Percentiles rank a stretch among this genome's conserved stretches.
Evolutionary conservation across 2,329 filamentous ascomycete genomes (phyloP).

Genomic region (Aureobasidium namibiae): DNA sequence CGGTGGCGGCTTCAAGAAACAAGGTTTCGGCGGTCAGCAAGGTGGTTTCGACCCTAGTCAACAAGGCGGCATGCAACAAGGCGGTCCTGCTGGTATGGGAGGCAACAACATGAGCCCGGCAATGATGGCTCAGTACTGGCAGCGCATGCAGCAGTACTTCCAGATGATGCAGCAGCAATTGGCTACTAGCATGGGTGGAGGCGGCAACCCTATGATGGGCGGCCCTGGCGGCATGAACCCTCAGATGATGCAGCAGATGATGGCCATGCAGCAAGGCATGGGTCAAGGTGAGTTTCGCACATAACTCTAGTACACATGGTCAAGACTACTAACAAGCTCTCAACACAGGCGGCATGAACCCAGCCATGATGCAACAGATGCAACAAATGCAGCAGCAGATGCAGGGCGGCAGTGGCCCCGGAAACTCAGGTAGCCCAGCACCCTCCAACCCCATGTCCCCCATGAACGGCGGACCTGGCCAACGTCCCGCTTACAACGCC

Average conservation of each 20-base stretch:
- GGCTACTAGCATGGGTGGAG: slow-evolving; percentile 35
- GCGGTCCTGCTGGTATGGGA: slow-evolving; percentile 19
- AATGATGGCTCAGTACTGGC: slow-evolving; percentile 97
- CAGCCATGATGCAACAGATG: slow-evolving; percentile 68
- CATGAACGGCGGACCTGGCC: slow-evolving; percentile 19
- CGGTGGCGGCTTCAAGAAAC: slow-evolving; percentile 33
- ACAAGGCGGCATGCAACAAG: slow-evolving; percentile 25
- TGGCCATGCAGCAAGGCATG: slow-evolving; percentile 26
- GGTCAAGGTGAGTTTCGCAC: slow-evolving; percentile 6
- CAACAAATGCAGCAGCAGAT: slow-evolving; percentile 61
- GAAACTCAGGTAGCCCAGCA: slow-evolving; percentile 18
- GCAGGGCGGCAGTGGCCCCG: slow-evolving; percentile 25
- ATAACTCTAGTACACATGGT: too few relatives aligned
- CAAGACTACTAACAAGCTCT: not conserved
- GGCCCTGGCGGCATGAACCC: slow-evolving; percentile 32
- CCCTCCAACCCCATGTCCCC: slow-evolving; percentile 16
- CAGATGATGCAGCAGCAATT: slow-evolving; percentile 82
- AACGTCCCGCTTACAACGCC: slow-evolving; percentile 52
- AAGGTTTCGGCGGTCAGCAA: slow-evolving; percentile 29
- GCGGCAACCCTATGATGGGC: slow-evolving; percentile 51
- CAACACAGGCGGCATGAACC: slow-evolving; percentile 46
- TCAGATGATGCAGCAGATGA: slow-evolving; percentile 40
- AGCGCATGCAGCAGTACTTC: slow-evolving; percentile 97
- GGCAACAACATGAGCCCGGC: slow-evolving; percentile 73
- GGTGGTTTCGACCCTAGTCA: slow-evolving; percentile 22